Evolutionary conservation across 176 grass and related monocot genomes (phyloP).

Genomic region (Alopecurus myosuroides): DNA sequence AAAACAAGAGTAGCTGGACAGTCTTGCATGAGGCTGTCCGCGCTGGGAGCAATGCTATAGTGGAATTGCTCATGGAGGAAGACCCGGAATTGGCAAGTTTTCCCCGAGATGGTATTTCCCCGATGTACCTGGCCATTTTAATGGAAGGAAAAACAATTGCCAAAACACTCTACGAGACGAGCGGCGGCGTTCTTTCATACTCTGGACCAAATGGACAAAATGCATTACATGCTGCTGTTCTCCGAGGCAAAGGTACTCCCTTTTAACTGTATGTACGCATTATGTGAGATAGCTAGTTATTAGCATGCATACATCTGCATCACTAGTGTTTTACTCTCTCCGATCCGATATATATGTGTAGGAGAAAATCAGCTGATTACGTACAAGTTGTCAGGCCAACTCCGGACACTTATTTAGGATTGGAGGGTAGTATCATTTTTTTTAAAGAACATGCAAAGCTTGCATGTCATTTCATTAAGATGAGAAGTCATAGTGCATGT

Average conservation of each 20-base stretch:
- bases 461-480: too few relatives aligned
- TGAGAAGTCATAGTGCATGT: too few relatives aligned
- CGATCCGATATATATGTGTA: too few relatives aligned
- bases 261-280: too few relatives aligned
- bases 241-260: not conserved
- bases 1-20: not conserved
- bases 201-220: not conserved
- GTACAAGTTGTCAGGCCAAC: too few relatives aligned
- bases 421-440: too few relatives aligned
- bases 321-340: too few relatives aligned
- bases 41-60: not conserved
- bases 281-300: too few relatives aligned
- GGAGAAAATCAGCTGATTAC: too few relatives aligned
- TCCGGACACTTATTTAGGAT: too few relatives aligned
- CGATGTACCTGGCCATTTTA: not conserved
- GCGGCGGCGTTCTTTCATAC: not conserved
- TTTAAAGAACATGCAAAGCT: too few relatives aligned
- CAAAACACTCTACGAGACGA: not conserved
- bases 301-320: too few relatives aligned
- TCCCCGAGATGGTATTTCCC: not conserved
- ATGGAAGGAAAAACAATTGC: fast-evolving
- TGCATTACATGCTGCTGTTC: not conserved
- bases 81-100: not conserved
- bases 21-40: not conserved
- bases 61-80: not conserved